Evolutionary conservation across 352 stramenopile genomes (phyloP), one percentile per base, ranked within the genome.

Genomic region (Phytopythium cucurbitacearum): DNA sequence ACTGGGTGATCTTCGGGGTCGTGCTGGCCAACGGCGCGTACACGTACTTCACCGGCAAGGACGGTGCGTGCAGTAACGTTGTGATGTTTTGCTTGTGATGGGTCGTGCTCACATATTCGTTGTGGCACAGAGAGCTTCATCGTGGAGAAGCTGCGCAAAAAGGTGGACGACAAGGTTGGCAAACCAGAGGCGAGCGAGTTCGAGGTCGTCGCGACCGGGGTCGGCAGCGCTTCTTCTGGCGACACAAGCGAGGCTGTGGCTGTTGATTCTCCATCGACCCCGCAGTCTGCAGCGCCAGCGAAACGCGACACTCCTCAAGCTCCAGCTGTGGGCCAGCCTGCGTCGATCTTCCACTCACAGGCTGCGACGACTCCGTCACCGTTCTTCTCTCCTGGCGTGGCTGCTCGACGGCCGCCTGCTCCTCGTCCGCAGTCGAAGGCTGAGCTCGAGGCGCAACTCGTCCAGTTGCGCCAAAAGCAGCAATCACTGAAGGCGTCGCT

Each of bases 21-120:
- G 71, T 90, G 48, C 45, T 90, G 34, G 55, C 38, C 56, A 90
- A 88, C 54, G 80, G 80, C 21, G 37, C 76, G 46, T 85, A 77
- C 61, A 87, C 79, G 40, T 83, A 81, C 44, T 55, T 74, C 28
- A 36, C 58, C 1, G 75, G 75, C 45, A 78, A 82, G 40, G 75
- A 86, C 56, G 66, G 65, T 73, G 48, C 5, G 56, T 51, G 34
- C 5, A 10, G 13, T n/a, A 7, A 8, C 32, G 12, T 51, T 10
- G 15, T 36, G 46, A 7, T 42, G 7, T 46, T 16, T 12, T 50
- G 33, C 28, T 40, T 3, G 5, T 34, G 32, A 34, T 48, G 44
- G 6, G n/a, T 36, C 5, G 37, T 40, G 0, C 40, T n/a, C 13
- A 10, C 1, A 12, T 42, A 11, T 42, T 57, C n/a, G 28, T 42